Conservation (phyloP, 176 grass and related monocot genomes). For the bread wheat (Triticum aestivum) region DNA sequence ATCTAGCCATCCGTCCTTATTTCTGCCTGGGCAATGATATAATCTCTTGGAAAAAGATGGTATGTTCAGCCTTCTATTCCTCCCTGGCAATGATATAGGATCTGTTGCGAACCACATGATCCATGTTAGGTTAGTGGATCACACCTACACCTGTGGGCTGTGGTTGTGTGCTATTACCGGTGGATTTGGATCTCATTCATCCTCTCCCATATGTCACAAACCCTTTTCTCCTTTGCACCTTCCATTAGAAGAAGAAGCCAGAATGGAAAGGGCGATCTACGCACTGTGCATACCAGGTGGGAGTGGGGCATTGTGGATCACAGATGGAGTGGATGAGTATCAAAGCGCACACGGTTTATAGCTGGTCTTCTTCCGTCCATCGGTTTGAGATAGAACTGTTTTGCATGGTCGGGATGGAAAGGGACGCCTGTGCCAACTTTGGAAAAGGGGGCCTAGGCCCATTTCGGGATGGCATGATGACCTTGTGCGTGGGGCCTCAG, state of each 20-base stretch:
- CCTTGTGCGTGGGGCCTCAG: not conserved
- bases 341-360: not conserved
- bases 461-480: not conserved
- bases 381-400: not conserved
- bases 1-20: no score
- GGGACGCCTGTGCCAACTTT: not conserved
- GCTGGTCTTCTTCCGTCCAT: not conserved
- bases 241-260: not conserved
- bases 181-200: not conserved
- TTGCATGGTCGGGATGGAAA: slow-evolving; percentile 8
- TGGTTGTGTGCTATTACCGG: not conserved
- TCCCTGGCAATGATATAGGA: not conserved
- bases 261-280: not conserved
- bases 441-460: not conserved
- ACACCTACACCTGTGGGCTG: not conserved
- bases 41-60: not conserved
- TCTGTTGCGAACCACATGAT: not conserved
- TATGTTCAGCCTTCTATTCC: not conserved
- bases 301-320: not conserved
- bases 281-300: not conserved
- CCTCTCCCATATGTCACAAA: not conserved
- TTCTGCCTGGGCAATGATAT: not conserved
- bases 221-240: not conserved
- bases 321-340: slow-evolving; percentile 4
- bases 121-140: not conserved